Base-by-base conservation (phyloP, 768 basidiomycete genomes). In the Tulasnella sp. region DNA sequence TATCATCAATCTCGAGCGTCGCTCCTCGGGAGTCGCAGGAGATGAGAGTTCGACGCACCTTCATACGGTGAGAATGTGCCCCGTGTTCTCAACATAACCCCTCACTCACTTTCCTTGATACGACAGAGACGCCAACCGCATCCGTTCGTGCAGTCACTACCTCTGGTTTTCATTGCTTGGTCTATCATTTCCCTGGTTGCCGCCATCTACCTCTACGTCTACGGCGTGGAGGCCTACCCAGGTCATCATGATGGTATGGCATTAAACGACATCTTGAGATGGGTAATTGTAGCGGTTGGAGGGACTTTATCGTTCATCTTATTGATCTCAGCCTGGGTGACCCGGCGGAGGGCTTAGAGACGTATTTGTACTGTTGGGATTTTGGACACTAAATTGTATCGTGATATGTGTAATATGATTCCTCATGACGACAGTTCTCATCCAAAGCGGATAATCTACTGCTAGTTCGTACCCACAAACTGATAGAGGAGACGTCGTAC, bases 401-500 rank as follows among this genome's bases (percentile, higher is more conserved):
- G 23, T 35, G 11, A 10, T 37, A 40, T 40, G 37, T 72, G n/a
- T 23, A 72, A 42, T 72, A 40, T 40, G 37, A 37, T 4, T 32
- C 39, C 11, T 46, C 71, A 40, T 46, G 37, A 37, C 37, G 37
- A 23, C 13, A 23, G 26, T 9, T 67, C 61, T 67, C 61, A 67
- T 51, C 51, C 23, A 67, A 67, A 32, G 61, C 7, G 61, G 7
- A 32, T 32, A 26, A 67, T 35, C 26, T 26, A 29, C 16, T n/a
- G 44, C 42, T 61, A 95, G 83, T 95, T 95, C 0, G 94, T 93
- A 3, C 95, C 95, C 82, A 96, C 90, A 79, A 96, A 93, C 82
- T 96, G 94, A 83, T 95, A 96, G 81, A 96, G 80, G 80, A 96
- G 89, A 78, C 91, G 87, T 79, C 94, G 86, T 6, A 96, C 93